Conservation (phyloP, 1,284 basidiomycete species). For the Leccinum fallax region DNA sequence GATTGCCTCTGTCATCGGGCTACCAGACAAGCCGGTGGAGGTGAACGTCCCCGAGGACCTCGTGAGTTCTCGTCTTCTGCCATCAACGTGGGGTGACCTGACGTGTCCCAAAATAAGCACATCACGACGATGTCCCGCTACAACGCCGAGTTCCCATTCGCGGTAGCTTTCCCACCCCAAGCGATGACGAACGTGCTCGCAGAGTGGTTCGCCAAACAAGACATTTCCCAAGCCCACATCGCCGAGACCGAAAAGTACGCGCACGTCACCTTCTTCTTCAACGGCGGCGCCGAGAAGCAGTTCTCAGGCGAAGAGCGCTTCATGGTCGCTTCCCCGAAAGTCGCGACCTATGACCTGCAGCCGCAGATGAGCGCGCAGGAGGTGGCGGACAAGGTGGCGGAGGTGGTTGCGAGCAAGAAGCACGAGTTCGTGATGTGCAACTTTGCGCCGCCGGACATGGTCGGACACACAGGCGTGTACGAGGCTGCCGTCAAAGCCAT, state of each 20-base stretch:
- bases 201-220: conserved; percentile 82
- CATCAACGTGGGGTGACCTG: neutral
- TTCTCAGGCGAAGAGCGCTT: conserved; percentile 82
- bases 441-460: conserved; percentile 95
- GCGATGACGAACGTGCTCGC: conserved; percentile 90
- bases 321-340: conserved; percentile 89
- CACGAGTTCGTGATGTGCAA: conserved; percentile 95
- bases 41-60: conserved; percentile 74
- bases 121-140: conserved; percentile 95
- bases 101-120: conserved; percentile 44
- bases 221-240: conserved; percentile 82
- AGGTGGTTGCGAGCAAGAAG: conserved; percentile 68
- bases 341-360: conserved; percentile 86
- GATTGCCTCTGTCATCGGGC: conserved; percentile 77
- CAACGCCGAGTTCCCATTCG: conserved; percentile 86
- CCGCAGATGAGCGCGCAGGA: conserved; percentile 86
- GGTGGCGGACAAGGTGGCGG: conserved; percentile 88
- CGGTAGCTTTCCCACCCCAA: conserved; percentile 87
- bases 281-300: conserved; percentile 91
- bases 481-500: conserved; percentile 89
- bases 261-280: conserved; percentile 97
- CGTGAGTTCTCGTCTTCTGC: conserved; percentile 40
- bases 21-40: conserved; percentile 76
- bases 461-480: conserved; percentile 88
- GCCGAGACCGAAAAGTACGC: conserved; percentile 97